These are phyloP conservation scores for Macrophomina pseudophaseolina DNA, from an alignment of 2,329 filamentous ascomycete species.

Conservation along the genomic window DNA sequence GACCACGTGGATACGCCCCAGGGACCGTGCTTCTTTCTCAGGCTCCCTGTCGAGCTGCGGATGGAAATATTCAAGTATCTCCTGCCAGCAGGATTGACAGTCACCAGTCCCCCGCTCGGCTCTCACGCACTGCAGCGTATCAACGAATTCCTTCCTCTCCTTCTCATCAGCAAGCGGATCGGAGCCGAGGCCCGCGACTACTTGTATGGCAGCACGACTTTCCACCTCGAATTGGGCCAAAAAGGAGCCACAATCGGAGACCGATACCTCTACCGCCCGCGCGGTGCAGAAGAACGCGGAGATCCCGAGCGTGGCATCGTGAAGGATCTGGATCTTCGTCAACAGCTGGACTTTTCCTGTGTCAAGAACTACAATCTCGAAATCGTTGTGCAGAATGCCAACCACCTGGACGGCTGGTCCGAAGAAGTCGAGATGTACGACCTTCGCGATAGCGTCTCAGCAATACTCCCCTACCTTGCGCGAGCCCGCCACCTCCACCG, in stretches of 20 bases:
- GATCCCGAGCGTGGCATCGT: slow-evolving; percentile 31
- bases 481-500: slow-evolving; percentile 36
- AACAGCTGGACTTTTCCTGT: slow-evolving; percentile 35
- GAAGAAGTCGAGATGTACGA: slow-evolving; percentile 46
- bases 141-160: slow-evolving; percentile 26
- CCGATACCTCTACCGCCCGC: slow-evolving; percentile 37
- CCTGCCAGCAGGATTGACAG: slow-evolving; percentile 34
- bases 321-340: slow-evolving; percentile 35
- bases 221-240: slow-evolving; percentile 39
- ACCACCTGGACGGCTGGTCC: slow-evolving; percentile 33
- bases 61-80: slow-evolving; percentile 40
- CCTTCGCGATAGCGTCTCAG: slow-evolving; percentile 31
- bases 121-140: background rate
- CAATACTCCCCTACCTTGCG: slow-evolving; percentile 11
- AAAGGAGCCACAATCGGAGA: slow-evolving; percentile 43
- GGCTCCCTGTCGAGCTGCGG: slow-evolving; percentile 40
- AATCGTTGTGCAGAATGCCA: slow-evolving; percentile 37
- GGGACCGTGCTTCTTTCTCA: slow-evolving; percentile 39
- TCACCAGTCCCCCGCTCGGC: background rate
- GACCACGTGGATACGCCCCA: slow-evolving; percentile 37
- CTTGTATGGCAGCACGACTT: slow-evolving; percentile 37
- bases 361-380: slow-evolving; percentile 43
- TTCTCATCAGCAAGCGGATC: slow-evolving; percentile 37
- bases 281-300: slow-evolving; percentile 35
- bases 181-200: slow-evolving; percentile 38